Base-by-base conservation (phyloP, 2,329 filamentous ascomycete genomes). In the Bipolaris bicolor region DNA sequence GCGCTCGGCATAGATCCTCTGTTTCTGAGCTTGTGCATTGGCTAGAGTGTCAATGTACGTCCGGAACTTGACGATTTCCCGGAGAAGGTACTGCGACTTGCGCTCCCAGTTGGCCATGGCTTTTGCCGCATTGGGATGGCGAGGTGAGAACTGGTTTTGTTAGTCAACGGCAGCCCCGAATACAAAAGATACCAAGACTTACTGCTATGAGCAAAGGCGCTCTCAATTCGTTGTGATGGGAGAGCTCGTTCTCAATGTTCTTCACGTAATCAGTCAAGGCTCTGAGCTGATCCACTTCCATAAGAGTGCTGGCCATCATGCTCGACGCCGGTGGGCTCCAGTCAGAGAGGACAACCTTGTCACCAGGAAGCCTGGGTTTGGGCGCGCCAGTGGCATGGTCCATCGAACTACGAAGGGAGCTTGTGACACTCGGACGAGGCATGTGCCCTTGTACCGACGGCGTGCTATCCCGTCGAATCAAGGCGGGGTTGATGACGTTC, bases 41-140 rank as follows among this genome's bases (percentile, higher is more conserved):
- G 87, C 83, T 49, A 99, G 80, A 33, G 87, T 88, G 75, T 98
- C 95, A 65, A 97, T 93, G 71, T 98, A 99, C 0, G 93, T 98
- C 58, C 90, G 84, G 79, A 97, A 98, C 77, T 98, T 98, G 76
- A 98, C 92, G 75, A 96, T 97, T 79, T 99, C 95, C 34, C 91
- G 84, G 11, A 98, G 83, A 39, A 99, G 80, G 73, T 98, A 97
- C 29, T 91, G 89, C 54, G 91, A 96, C 80, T 98, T 98, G 71
- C 90, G 88, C 81, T 99, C 93, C 94, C 95, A 99, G 77, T 99
- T 99, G 18, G 88, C 84, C 90, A 98, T 94, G 15, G 94, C 92
- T 77, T 90, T 93, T 61, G 81, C 82, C 15, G 88, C 86, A 70
- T 98, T 98, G 36, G 86, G 84, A 60, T 94, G 90, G 29, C 92